Evolutionary conservation across 345 rosid genomes (phyloP), one percentile per base, ranked within the genome.

Genomic region (Acer saccharum): DNA sequence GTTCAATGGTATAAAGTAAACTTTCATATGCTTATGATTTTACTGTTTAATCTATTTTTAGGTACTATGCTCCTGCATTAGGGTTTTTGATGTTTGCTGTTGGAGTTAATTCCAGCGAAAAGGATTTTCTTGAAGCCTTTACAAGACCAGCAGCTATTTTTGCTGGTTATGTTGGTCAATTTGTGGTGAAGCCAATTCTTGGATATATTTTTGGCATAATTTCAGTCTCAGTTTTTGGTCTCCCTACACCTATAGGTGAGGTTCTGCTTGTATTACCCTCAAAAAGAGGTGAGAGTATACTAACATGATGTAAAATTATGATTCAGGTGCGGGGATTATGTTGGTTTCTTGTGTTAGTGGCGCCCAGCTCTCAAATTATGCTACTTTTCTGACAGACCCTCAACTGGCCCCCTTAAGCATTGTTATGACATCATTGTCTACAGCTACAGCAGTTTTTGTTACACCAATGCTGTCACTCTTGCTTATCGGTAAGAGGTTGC

Each of bases 31-130:
- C 77, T 79, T 71, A 69, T 76, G 62, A 43, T 64, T 60, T 66
- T 65, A 2, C 29, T 50, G 11, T 58, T 70, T 66, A 41, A 76
- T 65, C 74, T 78, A 43, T 71, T 75, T 77, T 76, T 80, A 95
- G 99, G 94, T 95, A 92, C 85, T 95, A 93, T 57, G 98, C 94
- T 14, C 97, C 98, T 3, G 99, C 98, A 20, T 84, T 95, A 73
- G 99, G 99, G 20, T 94, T 93, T 87, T 81, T 94, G 92, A 95
- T 95, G 98, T 95, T 95, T 87, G 98, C 99, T 11, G 98, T 95
- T 63, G 98, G 99, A 63, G 88, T 94, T 77, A 95, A 92, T 81
- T 93, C 98, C 74, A 86, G 90, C 10, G 98, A 90, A 86, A 90
- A 88, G 78, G 99, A 95, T 80, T 95, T 95, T 83, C 79, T 94